Conservation (phyloP, 2,329 filamentous ascomycete genomes). For the Exophiala sp. region DNA sequence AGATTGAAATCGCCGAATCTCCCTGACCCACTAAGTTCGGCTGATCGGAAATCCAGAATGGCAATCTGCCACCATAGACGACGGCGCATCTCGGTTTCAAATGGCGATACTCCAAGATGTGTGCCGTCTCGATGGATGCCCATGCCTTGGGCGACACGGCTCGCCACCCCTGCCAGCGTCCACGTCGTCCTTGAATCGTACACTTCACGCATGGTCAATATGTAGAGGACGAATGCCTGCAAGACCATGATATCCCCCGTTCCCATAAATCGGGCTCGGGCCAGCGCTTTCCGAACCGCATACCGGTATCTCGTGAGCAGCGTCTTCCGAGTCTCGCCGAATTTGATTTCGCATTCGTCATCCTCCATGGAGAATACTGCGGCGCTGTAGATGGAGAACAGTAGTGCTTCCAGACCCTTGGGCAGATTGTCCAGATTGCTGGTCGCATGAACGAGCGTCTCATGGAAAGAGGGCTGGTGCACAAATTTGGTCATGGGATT, state of each 20-base stretch:
- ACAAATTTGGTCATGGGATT: constrained; percentile 68
- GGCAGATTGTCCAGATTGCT: constrained; percentile 33
- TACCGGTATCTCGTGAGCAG: constrained; percentile 54
- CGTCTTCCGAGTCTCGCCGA: constrained; percentile 49
- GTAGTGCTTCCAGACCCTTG: constrained; percentile 44
- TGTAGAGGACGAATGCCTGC: constrained; percentile 57
- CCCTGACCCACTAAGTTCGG: constrained; percentile 32
- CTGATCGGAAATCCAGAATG: constrained; percentile 43
- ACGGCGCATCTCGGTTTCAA: constrained; percentile 41
- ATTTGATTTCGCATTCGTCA: constrained; percentile 42
- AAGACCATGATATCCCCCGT: constrained; percentile 57
- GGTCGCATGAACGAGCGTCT: constrained; percentile 58
- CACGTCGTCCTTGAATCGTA: constrained; percentile 42
- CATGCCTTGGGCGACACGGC: constrained; percentile 38
- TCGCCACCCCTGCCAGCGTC: constrained; percentile 40
- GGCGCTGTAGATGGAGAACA: constrained; percentile 57
- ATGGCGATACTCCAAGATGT: constrained; percentile 47
- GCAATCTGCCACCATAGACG: constrained; percentile 36
- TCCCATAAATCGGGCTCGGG: constrained; percentile 56
- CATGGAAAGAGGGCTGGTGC: constrained; percentile 64
- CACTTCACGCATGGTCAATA: constrained; percentile 48
- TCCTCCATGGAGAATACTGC: constrained; percentile 46
- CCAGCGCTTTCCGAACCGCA: constrained; percentile 57
- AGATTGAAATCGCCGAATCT: constrained; percentile 20
- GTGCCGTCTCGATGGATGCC: constrained; percentile 42